phyloP scores from a whole-genome alignment of 352 stramenopile species.

The Phytophthora podocarpi region DNA sequence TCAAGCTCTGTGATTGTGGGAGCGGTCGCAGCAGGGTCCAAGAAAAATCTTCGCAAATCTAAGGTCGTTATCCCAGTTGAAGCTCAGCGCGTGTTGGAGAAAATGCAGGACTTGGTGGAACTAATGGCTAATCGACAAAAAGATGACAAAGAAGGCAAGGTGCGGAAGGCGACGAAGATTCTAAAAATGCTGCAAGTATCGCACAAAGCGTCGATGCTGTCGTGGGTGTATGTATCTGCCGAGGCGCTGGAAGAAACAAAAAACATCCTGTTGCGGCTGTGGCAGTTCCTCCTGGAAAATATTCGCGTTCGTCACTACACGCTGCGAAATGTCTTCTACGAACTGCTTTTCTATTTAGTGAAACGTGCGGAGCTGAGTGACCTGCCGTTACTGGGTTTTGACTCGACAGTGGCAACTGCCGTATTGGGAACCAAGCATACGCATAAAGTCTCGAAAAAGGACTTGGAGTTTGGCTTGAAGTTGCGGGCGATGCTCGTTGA shows the following conservation, averaged over 20 bases:
- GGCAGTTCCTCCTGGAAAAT: slow-evolving; percentile 90
- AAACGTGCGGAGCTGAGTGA: slow-evolving; percentile 89
- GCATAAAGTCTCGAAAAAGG: slow-evolving; percentile 79
- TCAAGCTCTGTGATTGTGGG: slow-evolving; percentile 89
- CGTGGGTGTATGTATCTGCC: slow-evolving; percentile 85
- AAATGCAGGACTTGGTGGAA: slow-evolving; percentile 89
- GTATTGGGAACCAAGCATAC: slow-evolving; percentile 72
- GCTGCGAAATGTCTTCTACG: slow-evolving; percentile 89
- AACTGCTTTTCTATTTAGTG: slow-evolving; percentile 89
- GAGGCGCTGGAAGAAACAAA: slow-evolving; percentile 89
- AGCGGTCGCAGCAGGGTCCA: slow-evolving; percentile 46
- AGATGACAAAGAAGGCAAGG: slow-evolving; percentile 90
- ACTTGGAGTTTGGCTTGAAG: slow-evolving; percentile 87
- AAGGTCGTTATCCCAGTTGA: slow-evolving; percentile 87
- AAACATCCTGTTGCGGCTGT: slow-evolving; percentile 82
- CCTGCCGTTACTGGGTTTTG: slow-evolving; percentile 81
- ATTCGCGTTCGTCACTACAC: slow-evolving; percentile 91
- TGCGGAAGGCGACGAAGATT: slow-evolving; percentile 91
- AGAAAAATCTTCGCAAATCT: slow-evolving; percentile 67
- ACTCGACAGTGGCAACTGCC: slow-evolving; percentile 70
- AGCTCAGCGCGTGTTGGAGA: slow-evolving; percentile 87
- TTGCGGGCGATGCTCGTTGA: slow-evolving; percentile 89
- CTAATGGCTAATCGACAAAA: slow-evolving; percentile 89
- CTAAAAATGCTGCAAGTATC: slow-evolving; percentile 90
- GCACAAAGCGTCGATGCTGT: slow-evolving; percentile 90